Conservation (phyloP, 306 rosid genomes). For the Acacia acuminata region DNA sequence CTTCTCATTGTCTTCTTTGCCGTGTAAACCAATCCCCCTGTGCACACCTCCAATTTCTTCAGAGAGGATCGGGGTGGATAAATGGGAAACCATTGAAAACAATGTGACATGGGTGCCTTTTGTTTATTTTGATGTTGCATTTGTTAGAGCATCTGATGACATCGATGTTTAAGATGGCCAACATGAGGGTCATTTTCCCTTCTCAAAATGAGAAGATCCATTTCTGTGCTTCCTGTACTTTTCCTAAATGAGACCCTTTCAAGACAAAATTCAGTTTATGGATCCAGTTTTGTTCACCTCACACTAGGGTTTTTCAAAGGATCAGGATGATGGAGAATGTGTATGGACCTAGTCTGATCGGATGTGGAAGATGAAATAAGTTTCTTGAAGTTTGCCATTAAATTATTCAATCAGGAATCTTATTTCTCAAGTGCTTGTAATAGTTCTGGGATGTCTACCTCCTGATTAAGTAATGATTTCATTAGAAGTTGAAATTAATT, state of each 20-base stretch:
- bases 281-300: not conserved
- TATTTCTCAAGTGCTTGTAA: not conserved
- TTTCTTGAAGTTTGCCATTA: not conserved
- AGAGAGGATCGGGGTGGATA: not conserved
- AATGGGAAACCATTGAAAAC: not conserved
- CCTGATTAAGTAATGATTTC: not conserved
- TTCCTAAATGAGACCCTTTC: not conserved
- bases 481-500: not conserved
- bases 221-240: not conserved
- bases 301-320: too few species aligned
- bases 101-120: not conserved
- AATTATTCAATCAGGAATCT: not conserved
- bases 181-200: not conserved
- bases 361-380: slow-evolving; percentile 5
- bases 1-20: not conserved
- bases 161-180: not conserved
- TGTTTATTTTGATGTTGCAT: not conserved
- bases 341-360: not conserved
- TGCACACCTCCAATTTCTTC: not conserved
- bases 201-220: not conserved
- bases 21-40: not conserved
- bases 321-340: not conserved
- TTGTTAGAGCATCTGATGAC: not conserved
- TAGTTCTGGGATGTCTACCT: not conserved
- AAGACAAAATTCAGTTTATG: not conserved